These are phyloP conservation scores for Exophiala oligosperma DNA, from an alignment of 2,329 filamentous ascomycete genomes.

Conservation along the genomic window DNA sequence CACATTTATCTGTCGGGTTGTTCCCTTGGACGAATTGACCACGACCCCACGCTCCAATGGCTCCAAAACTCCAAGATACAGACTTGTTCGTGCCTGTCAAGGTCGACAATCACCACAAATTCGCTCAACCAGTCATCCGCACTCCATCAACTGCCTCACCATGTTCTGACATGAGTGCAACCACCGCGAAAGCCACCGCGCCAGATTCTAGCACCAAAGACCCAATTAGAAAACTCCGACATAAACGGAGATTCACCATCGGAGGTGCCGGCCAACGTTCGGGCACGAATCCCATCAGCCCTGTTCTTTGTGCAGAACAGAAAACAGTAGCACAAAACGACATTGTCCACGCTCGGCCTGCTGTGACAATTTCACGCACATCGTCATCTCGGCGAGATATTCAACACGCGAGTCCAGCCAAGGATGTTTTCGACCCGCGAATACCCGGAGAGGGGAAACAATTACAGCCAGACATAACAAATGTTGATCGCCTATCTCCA, in stretches of 20 bases:
- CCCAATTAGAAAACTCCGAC: not conserved
- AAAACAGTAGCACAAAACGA: not conserved
- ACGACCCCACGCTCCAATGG: not conserved
- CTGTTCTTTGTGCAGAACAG: not conserved
- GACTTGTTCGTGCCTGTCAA: conserved; percentile 3
- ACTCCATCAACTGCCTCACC: not conserved
- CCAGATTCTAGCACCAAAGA: not conserved
- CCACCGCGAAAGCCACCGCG: not conserved
- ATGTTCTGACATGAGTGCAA: not conserved
- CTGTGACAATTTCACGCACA: not conserved
- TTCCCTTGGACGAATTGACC: not conserved
- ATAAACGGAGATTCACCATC: conserved; percentile 8
- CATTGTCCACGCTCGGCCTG: not conserved
- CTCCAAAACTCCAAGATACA: not conserved
- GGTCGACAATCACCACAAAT: not conserved
- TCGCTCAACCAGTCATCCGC: not conserved
- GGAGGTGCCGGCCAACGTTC: not conserved
- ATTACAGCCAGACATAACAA: not conserved
- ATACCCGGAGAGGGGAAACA: not conserved
- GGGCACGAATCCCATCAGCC: not conserved
- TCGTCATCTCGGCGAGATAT: not conserved
- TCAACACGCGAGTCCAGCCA: not conserved
- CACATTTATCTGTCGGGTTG: not conserved
- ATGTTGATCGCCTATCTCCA: not conserved
- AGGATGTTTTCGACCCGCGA: not conserved